Evolutionary conservation across 495 filamentous ascomycete species (phyloP), one percentile per base, ranked within the genome.

Genomic region (Letharia columbiana): DNA sequence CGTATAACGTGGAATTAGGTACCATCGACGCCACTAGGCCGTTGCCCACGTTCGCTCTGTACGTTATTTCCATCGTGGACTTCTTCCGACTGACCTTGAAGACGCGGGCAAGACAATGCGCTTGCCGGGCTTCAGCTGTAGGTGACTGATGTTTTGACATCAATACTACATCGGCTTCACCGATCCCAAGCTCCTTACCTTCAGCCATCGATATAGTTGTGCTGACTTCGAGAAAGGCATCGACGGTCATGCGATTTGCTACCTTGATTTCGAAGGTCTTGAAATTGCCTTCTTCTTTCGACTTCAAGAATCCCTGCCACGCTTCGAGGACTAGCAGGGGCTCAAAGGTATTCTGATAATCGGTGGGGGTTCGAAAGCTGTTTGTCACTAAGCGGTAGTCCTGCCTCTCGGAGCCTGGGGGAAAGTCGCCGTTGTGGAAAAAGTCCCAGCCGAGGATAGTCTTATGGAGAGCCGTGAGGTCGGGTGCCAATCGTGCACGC

Each of bases 381-480:
- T 89, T 87, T 44, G 87, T 84, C 12, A 98, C 92, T 44, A 82
- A 76, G 58, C 78, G 84, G 71, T 92, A 96, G 45, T 86, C 83
- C 39, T 85, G 85, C 33, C 82, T 82, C 62, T 84, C 84, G 9
- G 83, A 79, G 47, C 80, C 82, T 3, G 94, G 91, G 13, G 94
- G 94, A 64, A 90, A 87, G 69, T 91, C 89, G 44, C 91, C 91
- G 41, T 82, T 78, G 68, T 95, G 89, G 72, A 95, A 97, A 70
- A 91, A 94, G 68, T 98, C 89, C 94, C 94, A 98, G 61, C 88
- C 81, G 12, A 98, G 85, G 39, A 98, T 90, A 13, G 86, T 84
- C 60, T 88, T 88, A 70, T 98, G 95, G 40, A 98, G 79, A 10
- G 83, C 79, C 40, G 92, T 87, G 73, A 98, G 86, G 70, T 96